Evolutionary conservation across 2,329 filamentous ascomycete genomes (phyloP).

Genomic region (Sporothrix inflata): DNA sequence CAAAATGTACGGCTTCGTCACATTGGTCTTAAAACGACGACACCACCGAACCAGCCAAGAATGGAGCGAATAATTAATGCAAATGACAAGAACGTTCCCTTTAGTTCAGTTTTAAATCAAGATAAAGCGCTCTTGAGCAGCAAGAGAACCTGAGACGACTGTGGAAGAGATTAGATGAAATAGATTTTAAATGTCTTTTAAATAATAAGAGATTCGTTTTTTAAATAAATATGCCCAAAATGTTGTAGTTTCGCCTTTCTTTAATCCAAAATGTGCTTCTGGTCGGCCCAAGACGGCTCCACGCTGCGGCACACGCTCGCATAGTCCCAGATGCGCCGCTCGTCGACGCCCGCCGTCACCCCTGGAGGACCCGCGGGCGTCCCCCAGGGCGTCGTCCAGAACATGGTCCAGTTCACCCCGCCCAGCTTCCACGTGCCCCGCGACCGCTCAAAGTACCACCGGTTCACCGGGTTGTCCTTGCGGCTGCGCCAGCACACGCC

Average conservation of each 20-base stretch:
- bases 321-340: slow-evolving; percentile 66
- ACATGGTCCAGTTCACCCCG: slow-evolving; percentile 94
- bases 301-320: slow-evolving; percentile 72
- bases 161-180: background rate
- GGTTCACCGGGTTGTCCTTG: slow-evolving; percentile 92
- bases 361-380: background rate
- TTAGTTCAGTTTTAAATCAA: no score
- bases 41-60: no score
- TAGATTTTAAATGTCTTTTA: background rate
- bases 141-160: no score
- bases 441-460: slow-evolving; percentile 97
- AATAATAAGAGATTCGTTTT: background rate
- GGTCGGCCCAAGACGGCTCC: slow-evolving; percentile 66
- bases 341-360: slow-evolving; percentile 52
- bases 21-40: no score
- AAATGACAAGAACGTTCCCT: no score
- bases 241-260: background rate
- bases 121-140: no score
- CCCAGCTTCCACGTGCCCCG: slow-evolving; percentile 80
- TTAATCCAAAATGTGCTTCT: slow-evolving; percentile 61
- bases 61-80: no score
- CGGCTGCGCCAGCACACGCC: slow-evolving; percentile 93
- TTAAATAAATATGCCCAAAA: background rate
- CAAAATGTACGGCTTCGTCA: no score
- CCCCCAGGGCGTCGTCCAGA: slow-evolving; percentile 83